Percentiles rank a stretch among this genome's conserved stretches.
These are phyloP conservation scores for Malbranchea zuffiana DNA, from an alignment of 2,329 filamentous ascomycete species.

Conservation along the genomic window DNA sequence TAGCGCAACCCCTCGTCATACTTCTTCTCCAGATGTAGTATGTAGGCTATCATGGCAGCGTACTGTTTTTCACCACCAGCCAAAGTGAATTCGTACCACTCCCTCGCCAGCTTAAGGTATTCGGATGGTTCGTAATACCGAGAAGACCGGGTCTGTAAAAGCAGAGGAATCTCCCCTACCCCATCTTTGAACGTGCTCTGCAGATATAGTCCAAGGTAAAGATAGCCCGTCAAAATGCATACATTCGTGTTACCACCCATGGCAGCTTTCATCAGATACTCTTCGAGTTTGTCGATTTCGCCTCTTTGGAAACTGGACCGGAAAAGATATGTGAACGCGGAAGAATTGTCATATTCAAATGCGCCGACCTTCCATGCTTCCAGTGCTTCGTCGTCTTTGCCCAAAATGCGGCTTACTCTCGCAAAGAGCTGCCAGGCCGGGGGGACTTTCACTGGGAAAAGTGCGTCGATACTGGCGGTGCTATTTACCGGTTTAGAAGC, in stretches of 20 bases:
- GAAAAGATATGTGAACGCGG: conserved; percentile 19
- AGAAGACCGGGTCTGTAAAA: background rate
- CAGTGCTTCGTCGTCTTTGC: conserved; percentile 13
- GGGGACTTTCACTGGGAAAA: conserved; percentile 6
- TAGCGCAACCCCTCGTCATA: conserved; percentile 12
- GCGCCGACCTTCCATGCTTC: conserved; percentile 22
- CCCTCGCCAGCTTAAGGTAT: conserved; percentile 18
- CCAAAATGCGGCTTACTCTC: conserved; percentile 15
- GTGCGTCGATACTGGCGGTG: background rate
- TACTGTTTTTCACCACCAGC: conserved; percentile 16
- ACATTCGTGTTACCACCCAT: conserved; percentile 21
- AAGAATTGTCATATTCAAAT: conserved; percentile 23
- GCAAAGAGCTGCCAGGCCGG: conserved; percentile 24
- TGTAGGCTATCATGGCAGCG: conserved; percentile 21
- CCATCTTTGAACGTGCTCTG: background rate
- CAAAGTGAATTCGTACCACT: conserved; percentile 29
- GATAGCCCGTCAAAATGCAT: conserved; percentile 27
- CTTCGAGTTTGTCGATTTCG: conserved; percentile 24
- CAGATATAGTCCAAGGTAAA: conserved; percentile 18
- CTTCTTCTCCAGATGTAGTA: conserved; percentile 22
- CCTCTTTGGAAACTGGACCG: conserved; percentile 17
- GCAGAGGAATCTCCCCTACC: background rate
- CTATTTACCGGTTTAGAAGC: conserved; percentile 3
- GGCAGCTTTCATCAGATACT: conserved; percentile 27
- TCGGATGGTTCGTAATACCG: conserved; percentile 1